Evolutionary conservation across 1,139 yeast genomes (phyloP).

Genomic region (Taiozyma sp.): DNA sequence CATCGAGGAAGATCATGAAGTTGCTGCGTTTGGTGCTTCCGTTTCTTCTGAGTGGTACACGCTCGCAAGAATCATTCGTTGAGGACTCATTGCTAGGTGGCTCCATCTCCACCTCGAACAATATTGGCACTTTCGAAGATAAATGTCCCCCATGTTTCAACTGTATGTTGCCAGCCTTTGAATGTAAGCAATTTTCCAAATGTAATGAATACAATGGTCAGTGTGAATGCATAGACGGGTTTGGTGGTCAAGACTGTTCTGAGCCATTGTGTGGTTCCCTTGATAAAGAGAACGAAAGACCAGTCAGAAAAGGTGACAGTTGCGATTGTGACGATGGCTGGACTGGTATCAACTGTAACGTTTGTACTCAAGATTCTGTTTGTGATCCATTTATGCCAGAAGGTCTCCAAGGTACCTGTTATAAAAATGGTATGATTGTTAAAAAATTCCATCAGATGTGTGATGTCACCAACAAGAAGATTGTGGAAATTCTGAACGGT

Average conservation of each 20-base stretch:
- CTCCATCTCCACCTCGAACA: background rate
- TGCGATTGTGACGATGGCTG: conserved; percentile 86
- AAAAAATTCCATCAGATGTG: conserved; percentile 86
- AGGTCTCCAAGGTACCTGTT: conserved; percentile 84
- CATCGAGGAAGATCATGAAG: background rate
- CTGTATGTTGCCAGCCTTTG: conserved; percentile 87
- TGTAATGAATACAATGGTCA: conserved; percentile 87
- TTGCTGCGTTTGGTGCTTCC: background rate
- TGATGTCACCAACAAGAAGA: conserved; percentile 87
- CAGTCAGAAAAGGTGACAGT: conserved; percentile 42
- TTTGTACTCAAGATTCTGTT: conserved; percentile 65
- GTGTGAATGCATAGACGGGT: conserved; percentile 91
- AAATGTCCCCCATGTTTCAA: conserved; percentile 87
- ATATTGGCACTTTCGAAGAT: conserved; percentile 22
- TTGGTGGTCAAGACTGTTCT: conserved; percentile 91
- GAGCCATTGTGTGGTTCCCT: conserved; percentile 86
- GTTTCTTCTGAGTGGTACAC: background rate
- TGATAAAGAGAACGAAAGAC: conserved; percentile 58
- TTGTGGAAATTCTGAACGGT: conserved; percentile 73
- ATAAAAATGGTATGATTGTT: conserved; percentile 81
- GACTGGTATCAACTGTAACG: conserved; percentile 90
- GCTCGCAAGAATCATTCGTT: background rate
- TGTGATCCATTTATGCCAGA: conserved; percentile 91
- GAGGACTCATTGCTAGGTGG: background rate
- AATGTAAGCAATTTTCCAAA: conserved; percentile 81